These are phyloP conservation scores for Dovyalis caffra DNA, from an alignment of 345 rosid species.

Conservation along the genomic window DNA sequence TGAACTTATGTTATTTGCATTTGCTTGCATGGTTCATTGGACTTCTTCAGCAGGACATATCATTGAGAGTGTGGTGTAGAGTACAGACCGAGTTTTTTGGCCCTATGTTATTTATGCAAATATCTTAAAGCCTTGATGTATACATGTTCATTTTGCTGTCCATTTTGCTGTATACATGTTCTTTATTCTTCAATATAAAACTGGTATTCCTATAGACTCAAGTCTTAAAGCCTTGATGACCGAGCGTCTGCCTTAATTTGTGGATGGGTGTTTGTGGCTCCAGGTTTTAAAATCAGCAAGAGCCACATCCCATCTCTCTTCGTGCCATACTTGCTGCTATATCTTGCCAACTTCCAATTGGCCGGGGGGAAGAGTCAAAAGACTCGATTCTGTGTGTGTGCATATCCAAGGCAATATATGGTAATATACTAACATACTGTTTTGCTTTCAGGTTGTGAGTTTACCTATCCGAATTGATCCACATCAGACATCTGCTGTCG, in stretches of 20 bases:
- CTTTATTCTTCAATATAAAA: background rate
- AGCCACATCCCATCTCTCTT: background rate
- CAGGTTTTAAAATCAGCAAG: no score
- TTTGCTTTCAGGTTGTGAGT: slow-evolving; percentile 30
- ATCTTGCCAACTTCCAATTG: no score
- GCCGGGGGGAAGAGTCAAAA: no score
- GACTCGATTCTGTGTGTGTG: no score
- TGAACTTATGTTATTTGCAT: background rate
- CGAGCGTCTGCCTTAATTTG: no score
- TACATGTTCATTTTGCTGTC: no score
- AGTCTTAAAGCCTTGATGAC: no score
- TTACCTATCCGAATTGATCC: slow-evolving; percentile 34
- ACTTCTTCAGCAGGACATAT: background rate
- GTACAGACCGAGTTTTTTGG: background rate
- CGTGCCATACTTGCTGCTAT: no score
- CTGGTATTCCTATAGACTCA: no score
- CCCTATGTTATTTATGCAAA: background rate
- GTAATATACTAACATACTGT: background rate
- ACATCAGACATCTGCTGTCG: slow-evolving; percentile 37
- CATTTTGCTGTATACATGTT: background rate
- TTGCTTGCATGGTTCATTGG: background rate
- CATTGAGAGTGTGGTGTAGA: background rate
- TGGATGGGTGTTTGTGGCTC: no score
- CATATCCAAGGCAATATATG: no score
- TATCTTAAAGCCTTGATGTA: no score